These are phyloP conservation scores for Axilococcus clingmanii DNA, from an alignment of 139 green algal genomes.

Conservation along the genomic window DNA sequence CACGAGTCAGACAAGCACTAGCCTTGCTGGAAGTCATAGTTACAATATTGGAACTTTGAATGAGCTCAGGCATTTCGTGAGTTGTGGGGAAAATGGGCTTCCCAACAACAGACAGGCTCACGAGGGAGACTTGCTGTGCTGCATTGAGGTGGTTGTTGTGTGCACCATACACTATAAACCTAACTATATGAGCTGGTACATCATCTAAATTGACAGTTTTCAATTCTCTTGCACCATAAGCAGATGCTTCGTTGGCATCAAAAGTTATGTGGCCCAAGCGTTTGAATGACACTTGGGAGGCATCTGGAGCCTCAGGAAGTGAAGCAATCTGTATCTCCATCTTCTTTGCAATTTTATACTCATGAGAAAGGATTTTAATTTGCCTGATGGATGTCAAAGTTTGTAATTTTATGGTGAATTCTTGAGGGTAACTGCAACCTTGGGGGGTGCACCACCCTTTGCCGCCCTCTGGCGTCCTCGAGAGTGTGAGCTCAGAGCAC, in stretches of 20 bases:
- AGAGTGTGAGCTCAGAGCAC: too few species aligned
- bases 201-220: slow-evolving; percentile 64
- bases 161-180: slow-evolving; percentile 64
- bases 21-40: too few species aligned
- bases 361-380: slow-evolving; percentile 86
- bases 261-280: slow-evolving; percentile 82
- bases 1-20: too few species aligned
- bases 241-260: slow-evolving; percentile 77
- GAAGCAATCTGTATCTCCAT: slow-evolving; percentile 71
- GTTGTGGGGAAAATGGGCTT: too few species aligned
- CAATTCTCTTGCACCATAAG: slow-evolving; percentile 72
- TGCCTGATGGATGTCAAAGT: slow-evolving; percentile 55
- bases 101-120: too few species aligned
- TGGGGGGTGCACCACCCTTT: too few species aligned
- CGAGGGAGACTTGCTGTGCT: too few species aligned
- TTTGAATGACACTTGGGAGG: slow-evolving; percentile 25
- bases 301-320: slow-evolving; percentile 4
- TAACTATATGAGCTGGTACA: slow-evolving; percentile 37
- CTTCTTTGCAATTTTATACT: slow-evolving; percentile 84
- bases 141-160: too few species aligned
- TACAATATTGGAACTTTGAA: too few species aligned
- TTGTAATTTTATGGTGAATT: slow-evolving; percentile 67
- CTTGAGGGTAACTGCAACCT: slow-evolving; percentile 81
- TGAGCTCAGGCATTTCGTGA: too few species aligned
- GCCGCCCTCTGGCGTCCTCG: too few species aligned